Evolutionary conservation across 495 filamentous ascomycete genomes (phyloP).

Genomic region (Parathielavia hyrcaniae): DNA sequence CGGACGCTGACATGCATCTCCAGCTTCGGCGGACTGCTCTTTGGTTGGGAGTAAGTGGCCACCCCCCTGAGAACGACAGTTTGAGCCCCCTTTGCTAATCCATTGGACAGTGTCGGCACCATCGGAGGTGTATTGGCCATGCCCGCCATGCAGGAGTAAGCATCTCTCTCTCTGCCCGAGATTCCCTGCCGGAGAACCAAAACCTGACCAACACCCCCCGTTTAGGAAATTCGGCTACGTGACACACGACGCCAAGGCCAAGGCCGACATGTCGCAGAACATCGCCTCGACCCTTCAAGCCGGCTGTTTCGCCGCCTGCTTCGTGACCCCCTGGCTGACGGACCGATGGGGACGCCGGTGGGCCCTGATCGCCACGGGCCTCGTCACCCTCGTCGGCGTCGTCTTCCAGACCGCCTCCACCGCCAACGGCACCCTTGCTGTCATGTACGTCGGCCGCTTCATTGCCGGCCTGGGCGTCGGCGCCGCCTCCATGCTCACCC

Average conservation of each 20-base stretch:
- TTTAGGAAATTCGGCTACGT: not conserved
- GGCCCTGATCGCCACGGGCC: slow-evolving; percentile 33
- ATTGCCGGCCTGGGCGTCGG: slow-evolving; percentile 62
- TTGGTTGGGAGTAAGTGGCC: slow-evolving; percentile 49
- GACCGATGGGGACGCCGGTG: slow-evolving; percentile 46
- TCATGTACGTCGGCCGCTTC: slow-evolving; percentile 62
- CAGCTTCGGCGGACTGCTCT: slow-evolving; percentile 68
- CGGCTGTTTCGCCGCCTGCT: slow-evolving; percentile 59
- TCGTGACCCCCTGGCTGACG: slow-evolving; percentile 47
- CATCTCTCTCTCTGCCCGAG: not conserved
- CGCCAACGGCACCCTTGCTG: slow-evolving; percentile 37
- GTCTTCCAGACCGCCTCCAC: slow-evolving; percentile 37
- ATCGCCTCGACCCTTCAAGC: slow-evolving; percentile 62
- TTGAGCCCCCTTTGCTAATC: not conserved
- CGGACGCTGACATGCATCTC: slow-evolving; percentile 29
- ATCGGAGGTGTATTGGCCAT: slow-evolving; percentile 56
- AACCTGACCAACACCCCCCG: not conserved
- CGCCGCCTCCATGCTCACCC: slow-evolving; percentile 58
- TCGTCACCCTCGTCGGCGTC: slow-evolving; percentile 38
- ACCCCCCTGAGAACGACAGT: not conserved
- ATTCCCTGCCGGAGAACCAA: not conserved
- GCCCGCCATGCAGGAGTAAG: slow-evolving; percentile 40
- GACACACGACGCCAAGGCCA: not conserved
- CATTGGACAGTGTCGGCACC: not conserved
- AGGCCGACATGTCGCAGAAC: slow-evolving; percentile 6